These are phyloP conservation scores for Aureobasidium musti DNA, from an alignment of 2,329 filamentous ascomycete genomes.

Conservation along the genomic window DNA sequence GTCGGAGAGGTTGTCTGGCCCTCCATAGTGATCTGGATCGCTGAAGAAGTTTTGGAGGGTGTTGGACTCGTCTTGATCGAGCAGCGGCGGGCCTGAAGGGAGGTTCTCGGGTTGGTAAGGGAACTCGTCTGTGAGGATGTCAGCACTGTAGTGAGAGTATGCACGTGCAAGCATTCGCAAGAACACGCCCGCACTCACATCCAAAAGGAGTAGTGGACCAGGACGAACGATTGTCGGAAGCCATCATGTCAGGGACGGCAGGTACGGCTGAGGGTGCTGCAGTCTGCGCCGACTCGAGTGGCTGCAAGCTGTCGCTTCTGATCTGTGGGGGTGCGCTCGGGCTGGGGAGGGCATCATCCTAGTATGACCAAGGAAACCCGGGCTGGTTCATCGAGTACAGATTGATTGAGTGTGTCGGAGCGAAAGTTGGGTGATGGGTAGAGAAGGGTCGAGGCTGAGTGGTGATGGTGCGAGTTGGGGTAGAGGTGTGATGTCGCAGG, in stretches of 20 bases:
- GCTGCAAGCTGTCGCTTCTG: conserved; percentile 20
- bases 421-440: neutral
- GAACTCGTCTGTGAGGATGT: conserved; percentile 16
- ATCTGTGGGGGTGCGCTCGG: neutral
- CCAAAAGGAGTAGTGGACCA: conserved; percentile 24
- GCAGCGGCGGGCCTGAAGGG: conserved; percentile 27
- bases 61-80: conserved; percentile 26
- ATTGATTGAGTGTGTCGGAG: neutral
- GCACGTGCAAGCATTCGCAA: conserved; percentile 8
- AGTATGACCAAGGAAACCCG: conserved; percentile 11
- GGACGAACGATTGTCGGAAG: conserved; percentile 20
- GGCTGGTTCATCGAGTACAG: conserved; percentile 12
- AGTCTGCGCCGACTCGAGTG: conserved; percentile 4
- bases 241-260: conserved; percentile 19
- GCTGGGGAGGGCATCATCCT: conserved; percentile 18
- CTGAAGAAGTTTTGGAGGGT: conserved; percentile 30
- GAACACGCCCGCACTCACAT: neutral
- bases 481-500: neutral
- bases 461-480: neutral
- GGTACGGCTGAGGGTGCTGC: neutral
- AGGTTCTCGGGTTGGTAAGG: conserved; percentile 8
- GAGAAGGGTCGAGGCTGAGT: neutral
- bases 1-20: conserved; percentile 1
- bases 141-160: neutral
- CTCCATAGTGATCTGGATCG: conserved; percentile 28